phyloP scores from a whole-genome alignment of 441 rosid genomes.

The Francoa sonchifolia region DNA sequence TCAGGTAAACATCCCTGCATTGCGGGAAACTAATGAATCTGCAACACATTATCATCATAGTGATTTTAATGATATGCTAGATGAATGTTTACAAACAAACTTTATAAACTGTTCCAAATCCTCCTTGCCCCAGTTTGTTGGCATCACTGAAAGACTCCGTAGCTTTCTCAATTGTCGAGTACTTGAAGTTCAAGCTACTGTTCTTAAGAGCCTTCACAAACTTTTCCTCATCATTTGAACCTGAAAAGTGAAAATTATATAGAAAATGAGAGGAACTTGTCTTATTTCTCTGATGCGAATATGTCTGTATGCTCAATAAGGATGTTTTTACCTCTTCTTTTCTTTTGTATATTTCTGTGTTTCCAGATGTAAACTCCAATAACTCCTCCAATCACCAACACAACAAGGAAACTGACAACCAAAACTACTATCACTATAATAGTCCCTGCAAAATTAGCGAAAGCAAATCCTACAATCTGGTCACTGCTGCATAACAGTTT shows the following conservation, averaged over 20 bases:
- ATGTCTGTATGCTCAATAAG: no score
- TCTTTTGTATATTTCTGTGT: slow-evolving; percentile 38
- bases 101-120: slow-evolving; percentile 92
- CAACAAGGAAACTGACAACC: slow-evolving; percentile 31
- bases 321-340: slow-evolving; percentile 39
- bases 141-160: slow-evolving; percentile 52
- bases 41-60: not conserved
- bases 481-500: not conserved
- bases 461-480: slow-evolving; percentile 8
- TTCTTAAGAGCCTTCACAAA: slow-evolving; percentile 58
- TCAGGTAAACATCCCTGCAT: slow-evolving; percentile 71
- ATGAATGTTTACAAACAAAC: slow-evolving; percentile 17
- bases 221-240: slow-evolving; percentile 52
- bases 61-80: not conserved
- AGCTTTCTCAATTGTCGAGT: slow-evolving; percentile 77
- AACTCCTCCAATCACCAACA: slow-evolving; percentile 28
- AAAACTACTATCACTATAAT: slow-evolving; percentile 34
- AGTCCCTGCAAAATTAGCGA: slow-evolving; percentile 24
- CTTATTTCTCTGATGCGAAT: no score
- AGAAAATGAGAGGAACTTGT: slow-evolving; percentile 1
- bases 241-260: slow-evolving; percentile 21
- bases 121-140: slow-evolving; percentile 95
- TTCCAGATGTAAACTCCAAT: slow-evolving; percentile 37
- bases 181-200: slow-evolving; percentile 83
- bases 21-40: not conserved